Evolutionary conservation across 2,329 filamentous ascomycete genomes (phyloP).

Genomic region (Penicillium sp.): DNA sequence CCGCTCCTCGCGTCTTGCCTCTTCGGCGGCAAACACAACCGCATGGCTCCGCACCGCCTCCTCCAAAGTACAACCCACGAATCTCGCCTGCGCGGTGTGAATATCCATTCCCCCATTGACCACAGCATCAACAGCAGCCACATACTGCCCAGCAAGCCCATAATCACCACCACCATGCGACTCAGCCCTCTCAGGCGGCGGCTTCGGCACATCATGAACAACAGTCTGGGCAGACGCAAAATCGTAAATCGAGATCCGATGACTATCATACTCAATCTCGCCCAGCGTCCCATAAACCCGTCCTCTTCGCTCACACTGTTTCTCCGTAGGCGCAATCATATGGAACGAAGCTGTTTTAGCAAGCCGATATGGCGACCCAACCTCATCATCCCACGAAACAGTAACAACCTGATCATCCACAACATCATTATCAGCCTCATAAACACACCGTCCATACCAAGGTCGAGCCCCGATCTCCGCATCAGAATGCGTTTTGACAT

Average conservation of each 20-base stretch:
- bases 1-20: slow-evolving; percentile 69
- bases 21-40: slow-evolving; percentile 90
- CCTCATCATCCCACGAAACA: slow-evolving; percentile 79
- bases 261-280: slow-evolving; percentile 82
- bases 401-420: slow-evolving; percentile 91
- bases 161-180: slow-evolving; percentile 76
- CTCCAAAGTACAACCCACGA: slow-evolving; percentile 80
- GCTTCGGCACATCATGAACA: slow-evolving; percentile 60
- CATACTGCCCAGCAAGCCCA: slow-evolving; percentile 78
- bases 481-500: slow-evolving; percentile 55
- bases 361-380: slow-evolving; percentile 47
- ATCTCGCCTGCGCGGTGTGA: slow-evolving; percentile 69
- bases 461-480: slow-evolving; percentile 51
- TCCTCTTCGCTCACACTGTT: slow-evolving; percentile 82
- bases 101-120: slow-evolving; percentile 69
- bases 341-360: slow-evolving; percentile 88
- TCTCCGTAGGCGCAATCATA: slow-evolving; percentile 88
- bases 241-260: slow-evolving; percentile 72
- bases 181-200: slow-evolving; percentile 57
- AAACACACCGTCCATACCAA: slow-evolving; percentile 95
- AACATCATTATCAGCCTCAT: slow-evolving; percentile 88
- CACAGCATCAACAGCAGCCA: slow-evolving; percentile 77
- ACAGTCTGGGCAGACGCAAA: slow-evolving; percentile 61
- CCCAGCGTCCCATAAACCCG: slow-evolving; percentile 83
- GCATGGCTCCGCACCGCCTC: slow-evolving; percentile 89